Conservation (phyloP, 306 rosid genomes). For the Canavalia ensiformis region DNA sequence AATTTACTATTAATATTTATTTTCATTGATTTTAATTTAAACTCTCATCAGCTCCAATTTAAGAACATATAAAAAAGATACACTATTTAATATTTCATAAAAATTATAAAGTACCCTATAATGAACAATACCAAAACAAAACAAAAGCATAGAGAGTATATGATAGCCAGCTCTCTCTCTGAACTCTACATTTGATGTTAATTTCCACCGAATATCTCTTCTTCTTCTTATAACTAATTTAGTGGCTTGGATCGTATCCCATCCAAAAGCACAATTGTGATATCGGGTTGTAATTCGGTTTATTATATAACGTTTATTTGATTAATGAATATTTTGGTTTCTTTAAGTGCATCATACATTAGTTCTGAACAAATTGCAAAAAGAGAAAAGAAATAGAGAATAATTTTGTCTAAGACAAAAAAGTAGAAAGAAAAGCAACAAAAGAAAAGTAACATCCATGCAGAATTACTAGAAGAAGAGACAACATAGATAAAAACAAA, state of each 20-base stretch:
- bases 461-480: constrained; percentile 67
- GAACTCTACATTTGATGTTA: too few species aligned
- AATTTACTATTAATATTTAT: too few species aligned
- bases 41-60: too few species aligned
- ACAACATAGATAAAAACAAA: constrained; percentile 69
- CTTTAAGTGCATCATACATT: constrained; percentile 22
- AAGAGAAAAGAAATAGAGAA: constrained; percentile 50
- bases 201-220: neutral
- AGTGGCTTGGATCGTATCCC: neutral
- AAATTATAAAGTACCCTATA: too few species aligned
- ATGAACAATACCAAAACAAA: too few species aligned
- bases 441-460: constrained; percentile 54
- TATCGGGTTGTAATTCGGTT: too few species aligned
- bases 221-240: neutral
- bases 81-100: too few species aligned
- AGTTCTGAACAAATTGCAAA: constrained; percentile 38
- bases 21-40: too few species aligned
- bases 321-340: neutral
- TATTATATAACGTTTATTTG: neutral
- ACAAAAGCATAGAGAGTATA: too few species aligned
- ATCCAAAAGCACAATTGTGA: neutral
- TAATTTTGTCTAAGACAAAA: constrained; percentile 47
- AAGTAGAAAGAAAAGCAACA: constrained; percentile 53
- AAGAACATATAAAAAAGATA: too few species aligned
- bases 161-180: too few species aligned